These are phyloP conservation scores for Monosporascus sp. DNA, from an alignment of 2,329 filamentous ascomycete genomes.

Conservation along the genomic window DNA sequence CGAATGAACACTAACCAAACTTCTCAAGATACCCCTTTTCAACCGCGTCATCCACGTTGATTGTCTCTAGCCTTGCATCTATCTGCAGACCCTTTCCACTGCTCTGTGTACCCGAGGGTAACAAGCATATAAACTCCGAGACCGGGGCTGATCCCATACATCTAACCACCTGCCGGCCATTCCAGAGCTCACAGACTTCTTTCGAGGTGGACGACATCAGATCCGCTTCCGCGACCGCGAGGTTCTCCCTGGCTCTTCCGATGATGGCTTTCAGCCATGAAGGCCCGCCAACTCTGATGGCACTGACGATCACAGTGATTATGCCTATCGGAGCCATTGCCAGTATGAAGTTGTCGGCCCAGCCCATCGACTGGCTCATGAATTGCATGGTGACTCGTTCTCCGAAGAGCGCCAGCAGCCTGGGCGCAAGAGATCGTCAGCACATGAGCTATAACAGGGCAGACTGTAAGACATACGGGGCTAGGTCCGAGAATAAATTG, in stretches of 20 bases:
- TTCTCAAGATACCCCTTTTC: no score
- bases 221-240: constrained; percentile 35
- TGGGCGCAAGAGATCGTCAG: neutral
- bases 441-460: neutral
- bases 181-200: constrained; percentile 41
- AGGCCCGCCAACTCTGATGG: constrained; percentile 41
- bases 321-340: constrained; percentile 41
- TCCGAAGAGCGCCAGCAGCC: constrained; percentile 31
- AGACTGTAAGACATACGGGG: neutral
- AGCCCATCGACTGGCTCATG: constrained; percentile 36
- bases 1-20: no score
- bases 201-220: constrained; percentile 42
- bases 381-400: constrained; percentile 44
- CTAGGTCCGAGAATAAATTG: neutral
- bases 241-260: constrained; percentile 39
- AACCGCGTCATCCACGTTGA: no score
- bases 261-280: constrained; percentile 38
- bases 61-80: no score
- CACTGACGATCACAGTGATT: constrained; percentile 37
- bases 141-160: constrained; percentile 10
- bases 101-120: neutral
- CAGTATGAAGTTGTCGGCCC: constrained; percentile 41
- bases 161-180: constrained; percentile 31
- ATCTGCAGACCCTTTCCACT: no score
- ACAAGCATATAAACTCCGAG: constrained; percentile 11